These are phyloP conservation scores for Heterobasidion occidentale DNA, from an alignment of 1,284 basidiomycete species.

Conservation along the genomic window DNA sequence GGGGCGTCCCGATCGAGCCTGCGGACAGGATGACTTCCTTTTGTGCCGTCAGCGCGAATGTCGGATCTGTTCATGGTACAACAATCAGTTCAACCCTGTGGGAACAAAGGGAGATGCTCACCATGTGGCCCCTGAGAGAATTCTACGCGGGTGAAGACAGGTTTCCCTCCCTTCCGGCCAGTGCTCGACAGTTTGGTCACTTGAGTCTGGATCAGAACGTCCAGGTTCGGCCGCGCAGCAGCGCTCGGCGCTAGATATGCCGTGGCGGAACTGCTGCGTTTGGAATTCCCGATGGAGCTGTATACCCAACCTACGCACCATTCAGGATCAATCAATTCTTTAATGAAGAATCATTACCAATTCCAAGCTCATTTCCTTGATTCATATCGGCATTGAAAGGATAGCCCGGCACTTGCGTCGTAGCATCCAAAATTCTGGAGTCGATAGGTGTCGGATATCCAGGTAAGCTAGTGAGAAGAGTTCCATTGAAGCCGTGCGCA, in stretches of 20 bases:
- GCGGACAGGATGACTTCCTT: constrained; percentile 39
- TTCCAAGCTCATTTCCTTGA: constrained; percentile 22
- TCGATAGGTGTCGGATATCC: constrained; percentile 19
- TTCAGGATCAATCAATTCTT: not conserved
- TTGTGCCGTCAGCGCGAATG: constrained; percentile 17
- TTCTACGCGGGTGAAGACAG: constrained; percentile 24
- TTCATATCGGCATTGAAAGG: constrained; percentile 27
- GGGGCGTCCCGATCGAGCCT: constrained; percentile 32
- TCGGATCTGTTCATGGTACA: not conserved
- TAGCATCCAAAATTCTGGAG: constrained; percentile 13
- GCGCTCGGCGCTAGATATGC: constrained; percentile 26
- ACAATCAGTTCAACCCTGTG: not conserved
- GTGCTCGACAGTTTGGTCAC: constrained; percentile 29
- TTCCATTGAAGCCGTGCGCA: constrained; percentile 10
- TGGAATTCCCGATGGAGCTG: constrained; percentile 22
- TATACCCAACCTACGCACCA: constrained; percentile 25
- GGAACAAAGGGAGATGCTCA: not conserved
- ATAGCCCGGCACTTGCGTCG: constrained; percentile 15
- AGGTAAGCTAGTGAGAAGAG: not conserved
- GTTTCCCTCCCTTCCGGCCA: constrained; percentile 8
- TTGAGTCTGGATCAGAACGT: constrained; percentile 31
- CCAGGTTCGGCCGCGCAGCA: constrained; percentile 27
- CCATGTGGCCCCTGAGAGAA: constrained; percentile 14
- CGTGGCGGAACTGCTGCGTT: constrained; percentile 28
- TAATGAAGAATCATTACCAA: constrained; percentile 14